Evolutionary conservation across 225 moss, liverwort and hornwort species (phyloP), one percentile per base, ranked within the genome.

Genomic region (Antitrichia curtipendula): DNA sequence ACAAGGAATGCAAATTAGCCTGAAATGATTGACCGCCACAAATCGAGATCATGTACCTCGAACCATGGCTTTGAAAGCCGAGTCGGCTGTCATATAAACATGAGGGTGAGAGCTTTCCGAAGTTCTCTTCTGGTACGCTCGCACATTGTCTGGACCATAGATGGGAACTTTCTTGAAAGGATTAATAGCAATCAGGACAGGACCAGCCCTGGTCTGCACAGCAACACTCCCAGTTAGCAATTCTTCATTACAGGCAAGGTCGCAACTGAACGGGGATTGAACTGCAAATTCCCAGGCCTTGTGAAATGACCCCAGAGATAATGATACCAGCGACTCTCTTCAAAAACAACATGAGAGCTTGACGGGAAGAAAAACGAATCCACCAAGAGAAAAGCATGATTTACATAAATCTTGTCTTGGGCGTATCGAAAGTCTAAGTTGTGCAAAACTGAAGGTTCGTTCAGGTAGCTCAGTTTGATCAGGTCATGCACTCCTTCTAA

Each of bases 121-220:
- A 61, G 94, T 99, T 76, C 94, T 93, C 88, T 92, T 94, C 83
- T 92, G 95, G 66, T 99, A 99, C 43, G 97, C 95, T 88, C 94
- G 91, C 52, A 99, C 95, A 75, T 94, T 91, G 60, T 94, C 95
- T 36, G 94, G 87, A 75, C 96, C 95, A 84, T 99, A 99, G 77
- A 99, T 93, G 54, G 97, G 95, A 78, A 99, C 91, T 85, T 92
- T 97, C 94, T 99, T 99, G 94, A 99, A 99, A 78, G 99, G 99
- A 89, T 99, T 99, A 82, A 99, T 90, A 81, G 99, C 99, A 81
- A 99, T 99, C 83, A 99, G 91, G 50, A 99, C 99, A 87, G 99
- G 99, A 50, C 99, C 99, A 86, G 99, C 99, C 90, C 95, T 97
- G 19, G 99, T 99, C 99, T 99, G 97, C 92, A 88, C 16, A 87